Base-by-base conservation (phyloP, 768 basidiomycete species). In the Hirschioporus abietinus region DNA sequence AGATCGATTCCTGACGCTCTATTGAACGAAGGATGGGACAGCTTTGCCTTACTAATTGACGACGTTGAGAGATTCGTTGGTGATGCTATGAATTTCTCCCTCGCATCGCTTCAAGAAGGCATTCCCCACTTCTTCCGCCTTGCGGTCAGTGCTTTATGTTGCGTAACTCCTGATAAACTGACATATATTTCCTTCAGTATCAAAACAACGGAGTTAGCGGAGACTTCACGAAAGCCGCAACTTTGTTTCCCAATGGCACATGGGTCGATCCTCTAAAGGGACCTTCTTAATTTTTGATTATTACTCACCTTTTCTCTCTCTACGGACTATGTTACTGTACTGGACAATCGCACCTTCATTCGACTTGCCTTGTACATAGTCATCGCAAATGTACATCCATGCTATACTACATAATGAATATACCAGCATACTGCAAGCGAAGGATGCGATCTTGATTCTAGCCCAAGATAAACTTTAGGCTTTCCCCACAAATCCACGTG, bases 1-100 rank as follows among this genome's bases (percentile, higher is more conserved):
- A 78, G 76, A 34, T 74, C 73, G 0, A 76, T 87, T 7, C 80
- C 85, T 8, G 71, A 73, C 6, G 66, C 62, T 27, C 57, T 77
- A 23, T 52, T 52, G 20, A 64, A 57, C n/a, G 72, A 76, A 35
- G 82, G 79, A 1, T 94, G 90, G 90, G 86, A 89, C 71, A 91
- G 91, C 6, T 93, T 92, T 72, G 79, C 86, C 0, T 82, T 95
- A 26, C 80, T 95, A 17, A 84, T 93, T n/a, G 92, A 95, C 72
- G 94, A 95, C 70, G 93, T 96, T 0, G 86, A 93, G 74, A 81
- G 89, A 70, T 93, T 90, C 72, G 74, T 81, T n/a, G 92, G 93
- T 10, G 75, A 79, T 17, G 86, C 85, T 4, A 78, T 91, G 62
- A 91, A 91, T 71, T 93, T 84, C 73, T 87, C 88, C 20, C 79